Evolutionary conservation across 2,329 filamentous ascomycete species (phyloP), one percentile per base, ranked within the genome.

Genomic region (Huntiella savannae): DNA sequence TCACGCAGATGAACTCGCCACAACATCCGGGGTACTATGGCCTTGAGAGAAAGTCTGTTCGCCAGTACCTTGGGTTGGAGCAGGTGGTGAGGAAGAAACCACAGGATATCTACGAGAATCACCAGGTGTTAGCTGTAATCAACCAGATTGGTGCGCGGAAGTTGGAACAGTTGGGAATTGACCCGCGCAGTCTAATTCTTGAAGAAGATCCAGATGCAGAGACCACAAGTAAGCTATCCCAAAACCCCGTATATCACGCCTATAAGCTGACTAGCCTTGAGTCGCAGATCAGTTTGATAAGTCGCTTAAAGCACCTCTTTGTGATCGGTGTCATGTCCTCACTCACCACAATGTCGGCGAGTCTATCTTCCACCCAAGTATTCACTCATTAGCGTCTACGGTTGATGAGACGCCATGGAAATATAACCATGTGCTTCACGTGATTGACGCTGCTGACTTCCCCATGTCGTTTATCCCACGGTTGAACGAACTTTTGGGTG

Each of bases 371-470:
- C 84, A 93, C 56, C 91, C 91, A 0, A 79, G 79, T 1, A 71
- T 95, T 52, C 73, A 85, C 38, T 78, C 83, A 2, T 77, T 98
- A 45, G 76, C 78, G 53, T 79, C 85, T 52, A 93, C 86, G 12
- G 81, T 98, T 45, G 71, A 79, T 45, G 84, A 93, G 60, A 93
- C 88, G 1, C 87, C 87, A 0, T 79, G 92, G 62, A 82, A 82
- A 58, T 75, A 82, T 58, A 96, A 98, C 56, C 84, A 95, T 61
- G 79, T 98, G 51, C 98, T 96, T 59, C 91, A 98, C 61, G 70
- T 98, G 19, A 66, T 98, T 16, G 91, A 98, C 57, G 88, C 91
- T 2, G 91, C 87, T 50, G 91, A 98, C 61, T 96, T 98, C 53
- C 91, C 91, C 15, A 82, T 98, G 73, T 95, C 91, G 1, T 63